Conservation (phyloP, 805 yeast species). For the Candida railenensis region DNA sequence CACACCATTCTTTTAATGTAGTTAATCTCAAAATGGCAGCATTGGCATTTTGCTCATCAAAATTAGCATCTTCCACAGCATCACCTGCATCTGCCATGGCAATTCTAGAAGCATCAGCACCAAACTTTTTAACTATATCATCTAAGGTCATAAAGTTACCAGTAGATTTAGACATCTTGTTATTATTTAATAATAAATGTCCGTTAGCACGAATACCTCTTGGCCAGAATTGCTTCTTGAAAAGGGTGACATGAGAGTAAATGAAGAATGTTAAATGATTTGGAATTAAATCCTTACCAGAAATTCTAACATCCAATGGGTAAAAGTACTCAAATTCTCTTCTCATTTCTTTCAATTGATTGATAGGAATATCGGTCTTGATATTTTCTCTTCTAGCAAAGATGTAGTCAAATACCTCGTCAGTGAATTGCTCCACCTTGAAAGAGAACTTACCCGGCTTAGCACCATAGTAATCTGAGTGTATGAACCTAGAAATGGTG, state of each 20-base stretch:
- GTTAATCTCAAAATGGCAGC: constrained; percentile 94
- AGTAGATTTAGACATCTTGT: constrained; percentile 96
- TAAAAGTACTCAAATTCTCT: constrained; percentile 96
- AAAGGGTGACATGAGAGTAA: constrained; percentile 88
- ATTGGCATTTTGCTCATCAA: constrained; percentile 94
- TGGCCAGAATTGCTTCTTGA: constrained; percentile 93
- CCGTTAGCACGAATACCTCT: constrained; percentile 92
- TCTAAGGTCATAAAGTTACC: constrained; percentile 94
- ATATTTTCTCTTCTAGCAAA: constrained; percentile 69
- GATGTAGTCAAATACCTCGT: constrained; percentile 88
- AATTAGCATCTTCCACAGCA: constrained; percentile 94
- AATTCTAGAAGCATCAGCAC: constrained; percentile 96
- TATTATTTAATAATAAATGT: constrained; percentile 90
- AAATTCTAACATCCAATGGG: constrained; percentile 87
- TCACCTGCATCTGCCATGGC: constrained; percentile 99
- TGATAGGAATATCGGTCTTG: constrained; percentile 58
- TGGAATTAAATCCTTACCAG: constrained; percentile 96
- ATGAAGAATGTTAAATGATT: constrained; percentile 96
- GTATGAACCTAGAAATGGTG: constrained; percentile 84
- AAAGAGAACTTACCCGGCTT: constrained; percentile 71
- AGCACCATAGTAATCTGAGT: constrained; percentile 81
- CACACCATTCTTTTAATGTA: constrained; percentile 94
- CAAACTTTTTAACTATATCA: constrained; percentile 82
- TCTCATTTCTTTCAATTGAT: constrained; percentile 70
- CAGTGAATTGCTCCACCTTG: constrained; percentile 82